Percentiles rank a stretch among this genome's conserved stretches.
These are phyloP conservation scores for Meyerozyma sp. DNA, from an alignment of 1,139 yeast species.

Conservation along the genomic window DNA sequence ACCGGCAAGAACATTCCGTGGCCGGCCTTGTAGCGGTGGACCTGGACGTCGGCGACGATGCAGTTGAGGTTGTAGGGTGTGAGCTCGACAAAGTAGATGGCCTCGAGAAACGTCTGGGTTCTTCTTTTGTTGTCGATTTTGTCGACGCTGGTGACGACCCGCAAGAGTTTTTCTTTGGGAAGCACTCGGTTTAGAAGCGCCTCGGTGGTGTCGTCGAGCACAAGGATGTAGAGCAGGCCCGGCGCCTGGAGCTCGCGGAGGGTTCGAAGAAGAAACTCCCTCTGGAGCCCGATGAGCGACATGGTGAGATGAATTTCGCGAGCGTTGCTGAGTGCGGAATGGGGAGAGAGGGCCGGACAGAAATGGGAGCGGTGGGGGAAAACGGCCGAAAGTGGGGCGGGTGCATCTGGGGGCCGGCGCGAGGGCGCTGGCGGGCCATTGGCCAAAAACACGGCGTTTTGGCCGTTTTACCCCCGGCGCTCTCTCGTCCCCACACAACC, in stretches of 20 bases:
- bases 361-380: neutral
- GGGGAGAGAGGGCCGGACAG: neutral
- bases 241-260: slow-evolving; percentile 29
- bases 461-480: too few species aligned
- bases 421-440: too few species aligned
- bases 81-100: slow-evolving; percentile 37
- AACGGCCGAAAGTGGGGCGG: neutral
- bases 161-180: slow-evolving; percentile 31
- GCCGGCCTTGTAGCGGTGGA: slow-evolving; percentile 33
- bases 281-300: slow-evolving; percentile 32
- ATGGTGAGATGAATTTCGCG: slow-evolving; percentile 11
- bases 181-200: slow-evolving; percentile 29
- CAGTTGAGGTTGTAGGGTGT: slow-evolving; percentile 36
- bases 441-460: too few species aligned
- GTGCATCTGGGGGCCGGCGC: neutral
- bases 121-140: slow-evolving; percentile 31
- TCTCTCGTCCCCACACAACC: too few species aligned
- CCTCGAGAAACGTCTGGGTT: slow-evolving; percentile 34
- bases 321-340: neutral
- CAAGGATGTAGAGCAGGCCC: slow-evolving; percentile 33
- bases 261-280: slow-evolving; percentile 29
- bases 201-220: slow-evolving; percentile 36
- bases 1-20: slow-evolving; percentile 35
- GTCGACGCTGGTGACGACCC: slow-evolving; percentile 40
- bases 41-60: slow-evolving; percentile 37